Conservation (phyloP, 2,329 filamentous ascomycete genomes). For the Colletotrichum aenigma region DNA sequence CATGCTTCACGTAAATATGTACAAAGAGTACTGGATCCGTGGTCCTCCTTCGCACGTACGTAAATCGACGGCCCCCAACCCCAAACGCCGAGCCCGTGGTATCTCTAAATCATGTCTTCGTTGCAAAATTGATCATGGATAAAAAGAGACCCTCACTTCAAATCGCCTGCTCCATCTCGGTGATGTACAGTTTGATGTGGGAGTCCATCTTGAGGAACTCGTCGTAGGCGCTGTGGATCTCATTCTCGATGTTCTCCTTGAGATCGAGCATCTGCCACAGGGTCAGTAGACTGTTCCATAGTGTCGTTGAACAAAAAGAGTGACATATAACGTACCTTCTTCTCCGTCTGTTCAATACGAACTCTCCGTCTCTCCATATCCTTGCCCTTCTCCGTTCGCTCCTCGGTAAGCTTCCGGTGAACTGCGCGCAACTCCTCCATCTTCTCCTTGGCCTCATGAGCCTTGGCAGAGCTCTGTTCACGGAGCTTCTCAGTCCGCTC, state of each 20-base stretch:
- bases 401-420: slow-evolving; percentile 81
- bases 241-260: slow-evolving; percentile 96
- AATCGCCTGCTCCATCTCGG: slow-evolving; percentile 95
- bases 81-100: slow-evolving; percentile 46
- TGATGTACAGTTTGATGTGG: slow-evolving; percentile 97
- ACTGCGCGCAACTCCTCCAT: slow-evolving; percentile 88
- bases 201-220: slow-evolving; percentile 98
- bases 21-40: not conserved
- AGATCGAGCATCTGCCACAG: slow-evolving; percentile 86
- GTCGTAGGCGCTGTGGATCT: slow-evolving; percentile 87
- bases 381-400: slow-evolving; percentile 83
- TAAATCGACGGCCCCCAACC: slow-evolving; percentile 16
- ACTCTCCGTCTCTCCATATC: slow-evolving; percentile 92
- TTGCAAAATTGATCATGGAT: not conserved
- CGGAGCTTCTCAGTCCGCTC: slow-evolving; percentile 86
- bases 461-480: slow-evolving; percentile 80
- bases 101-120: slow-evolving; percentile 26
- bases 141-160: slow-evolving; percentile 18
- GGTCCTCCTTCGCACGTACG: not conserved
- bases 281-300: slow-evolving; percentile 14
- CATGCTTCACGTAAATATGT: not conserved
- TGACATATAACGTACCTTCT: slow-evolving; percentile 72
- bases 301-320: not conserved
- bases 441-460: slow-evolving; percentile 78
- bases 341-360: slow-evolving; percentile 97